Percentiles rank a stretch among this genome's conserved stretches.
Evolutionary conservation across 495 filamentous ascomycete genomes (phyloP).

Genomic region (Massariosphaeria phaeospora): DNA sequence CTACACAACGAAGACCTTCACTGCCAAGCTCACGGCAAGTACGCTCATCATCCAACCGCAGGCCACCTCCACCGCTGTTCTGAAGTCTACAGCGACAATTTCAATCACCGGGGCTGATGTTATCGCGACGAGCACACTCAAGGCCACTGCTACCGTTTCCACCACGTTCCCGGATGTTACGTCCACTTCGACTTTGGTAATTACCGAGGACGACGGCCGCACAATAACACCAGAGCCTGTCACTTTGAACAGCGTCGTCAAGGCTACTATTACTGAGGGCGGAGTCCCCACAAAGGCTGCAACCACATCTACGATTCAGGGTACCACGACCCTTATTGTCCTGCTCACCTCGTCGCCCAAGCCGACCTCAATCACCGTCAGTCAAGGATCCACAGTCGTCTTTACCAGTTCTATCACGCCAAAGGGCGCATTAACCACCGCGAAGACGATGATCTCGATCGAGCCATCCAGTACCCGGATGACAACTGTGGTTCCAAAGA

Average conservation of each 20-base stretch:
- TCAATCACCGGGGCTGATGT: conserved; percentile 1
- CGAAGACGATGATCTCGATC: neutral
- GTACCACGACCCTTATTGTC: neutral
- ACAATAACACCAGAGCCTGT: conserved; percentile 5
- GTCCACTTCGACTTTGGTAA: neutral
- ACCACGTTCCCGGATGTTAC: neutral
- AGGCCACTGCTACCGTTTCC: conserved; percentile 20
- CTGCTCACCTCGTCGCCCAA: neutral
- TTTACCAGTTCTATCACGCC: neutral
- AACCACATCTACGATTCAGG: neutral
- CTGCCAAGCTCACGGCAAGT: conserved; percentile 1
- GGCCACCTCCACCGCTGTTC: neutral
- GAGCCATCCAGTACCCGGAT: neutral
- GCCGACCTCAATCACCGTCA: neutral
- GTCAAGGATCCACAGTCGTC: neutral
- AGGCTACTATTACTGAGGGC: neutral
- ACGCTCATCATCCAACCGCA: conserved; percentile 2
- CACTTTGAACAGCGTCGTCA: neutral
- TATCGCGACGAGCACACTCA: conserved; percentile 2
- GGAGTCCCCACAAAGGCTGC: neutral
- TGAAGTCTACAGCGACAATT: conserved; percentile 3
- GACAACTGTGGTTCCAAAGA: neutral
- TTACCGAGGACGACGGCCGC: neutral
- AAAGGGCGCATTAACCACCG: neutral
- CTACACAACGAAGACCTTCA: conserved; percentile 10